Evolutionary conservation across 2,329 filamentous ascomycete species (phyloP), one percentile per base, ranked within the genome.

Genomic region (Penicillium sclerotigenum): DNA sequence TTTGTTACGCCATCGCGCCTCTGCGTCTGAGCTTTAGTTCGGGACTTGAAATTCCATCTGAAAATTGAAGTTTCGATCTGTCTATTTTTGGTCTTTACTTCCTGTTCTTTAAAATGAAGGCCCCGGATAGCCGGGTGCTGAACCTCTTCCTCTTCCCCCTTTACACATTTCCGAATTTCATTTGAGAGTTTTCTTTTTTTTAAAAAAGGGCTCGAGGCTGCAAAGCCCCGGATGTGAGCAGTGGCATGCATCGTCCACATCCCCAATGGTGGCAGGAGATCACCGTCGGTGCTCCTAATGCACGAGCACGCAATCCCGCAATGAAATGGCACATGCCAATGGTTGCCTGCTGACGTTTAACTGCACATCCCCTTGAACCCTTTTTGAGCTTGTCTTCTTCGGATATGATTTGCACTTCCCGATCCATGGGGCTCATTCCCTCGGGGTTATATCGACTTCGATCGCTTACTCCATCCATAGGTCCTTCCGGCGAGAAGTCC

Each of bases 231-330:
- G 29, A 42, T 43, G 16, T 31, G 37, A 51, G 20, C 28, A n/a
- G 5, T 45, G 37, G 5, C 14, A 18, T 51, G 48, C 37, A 45
- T 51, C 28, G 20, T 7, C 20, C 26, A 42, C 26, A 42, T 51
- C 37, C n/a, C 40, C 53, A 34, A 51, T 41, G 28, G 46, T 20
- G 54, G 50, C 38, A 57, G 52, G 59, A 63, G 63, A 65, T 64
- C 61, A 59, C 58, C 63, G 26, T 42, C 47, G 36, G 50, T 49
- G 42, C 29, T 54, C 58, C 42, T 57, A 29, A 43, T 65, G 59
- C 22, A 57, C 59, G 66, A 73, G 70, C 71, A 73, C 71, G 71
- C 71, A 68, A 73, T 73, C 67, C 59, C 61, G 63, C 61, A 65
- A 60, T 60, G 58, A 65, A 62, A 73, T 73, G 69, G 65, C 68